Conservation (phyloP, 345 rosid species). For the Psidium friedrichsthalianum region DNA sequence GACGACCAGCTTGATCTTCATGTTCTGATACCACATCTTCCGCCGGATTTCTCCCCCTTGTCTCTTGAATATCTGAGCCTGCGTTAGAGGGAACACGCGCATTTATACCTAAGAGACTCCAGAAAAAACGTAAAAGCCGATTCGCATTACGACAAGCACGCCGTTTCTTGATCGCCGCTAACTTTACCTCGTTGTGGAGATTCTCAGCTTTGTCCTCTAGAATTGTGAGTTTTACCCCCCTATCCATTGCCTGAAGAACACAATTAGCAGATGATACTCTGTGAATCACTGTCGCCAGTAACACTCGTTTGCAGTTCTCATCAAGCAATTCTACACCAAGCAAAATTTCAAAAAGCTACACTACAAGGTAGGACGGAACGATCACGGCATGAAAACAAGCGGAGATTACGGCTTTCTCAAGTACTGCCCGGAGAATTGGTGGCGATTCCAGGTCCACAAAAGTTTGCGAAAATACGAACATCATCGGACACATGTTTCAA, state of each 20-base stretch:
- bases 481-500: neutral
- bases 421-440: neutral
- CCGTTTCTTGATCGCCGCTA: neutral
- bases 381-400: neutral
- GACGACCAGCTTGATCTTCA: constrained; percentile 9
- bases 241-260: constrained; percentile 52
- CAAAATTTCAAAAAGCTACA: neutral
- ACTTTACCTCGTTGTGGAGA: constrained; percentile 52
- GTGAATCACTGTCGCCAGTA: neutral
- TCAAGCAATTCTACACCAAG: neutral
- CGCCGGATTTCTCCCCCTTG: neutral
- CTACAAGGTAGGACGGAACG: neutral
- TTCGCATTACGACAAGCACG: neutral
- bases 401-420: neutral
- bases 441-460: neutral
- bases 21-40: constrained; percentile 12
- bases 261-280: neutral
- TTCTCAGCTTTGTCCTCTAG: constrained; percentile 67
- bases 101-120: neutral
- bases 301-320: neutral
- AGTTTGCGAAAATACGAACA: neutral
- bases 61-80: neutral
- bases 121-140: neutral
- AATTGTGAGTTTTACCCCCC: constrained; percentile 56
- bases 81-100: neutral